Evolutionary conservation across 164 flowering plant species (phyloP), one percentile per base, ranked within the genome.

Genomic region (Vitis amurensis): DNA sequence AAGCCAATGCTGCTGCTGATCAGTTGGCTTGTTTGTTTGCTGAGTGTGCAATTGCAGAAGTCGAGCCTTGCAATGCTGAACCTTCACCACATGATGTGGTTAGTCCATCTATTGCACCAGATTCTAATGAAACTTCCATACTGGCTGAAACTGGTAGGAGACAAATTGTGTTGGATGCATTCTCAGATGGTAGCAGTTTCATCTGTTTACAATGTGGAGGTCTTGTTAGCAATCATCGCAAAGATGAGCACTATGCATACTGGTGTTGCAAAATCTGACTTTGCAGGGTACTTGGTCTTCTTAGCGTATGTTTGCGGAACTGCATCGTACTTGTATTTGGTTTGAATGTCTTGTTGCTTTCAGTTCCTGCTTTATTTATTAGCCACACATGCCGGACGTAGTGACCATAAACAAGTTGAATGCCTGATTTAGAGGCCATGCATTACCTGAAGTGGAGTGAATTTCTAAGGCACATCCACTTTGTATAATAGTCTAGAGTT

Each of bases 21-120:
- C 89, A 90, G 73, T 80, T 96, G 64, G 97, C 99, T 66, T 88
- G 94, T 47, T 76, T 96, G 69, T 93, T 96, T 87, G 98, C 98
- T n/a, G 98, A 93, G 76, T 96, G 99, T 85, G 99, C 89, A 16
- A 89, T 96, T 66, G 91, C 90, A 27, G 97, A 91, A 83, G 98
- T 92, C 17, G 80, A 84, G 59, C 89, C 97, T 57, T 49, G 50
- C 3, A 68, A 29, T 30, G 30, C 75, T 30, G 80, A 77, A 51
- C 68, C 83, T 62, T 48, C 73, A 50, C 75, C 69, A 31, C 60
- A 11, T 14, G 57, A 66, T 44, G 55, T 48, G 8, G 66, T 50
- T 23, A 71, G 53, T 0, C 50, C 68, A 62, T 51, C 81, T 27
- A 16, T 63, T 66, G 78, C 79, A 23, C 71, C 82, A 9, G 89